Conservation (phyloP, 805 yeast species). For the Dipodascus albidus region DNA sequence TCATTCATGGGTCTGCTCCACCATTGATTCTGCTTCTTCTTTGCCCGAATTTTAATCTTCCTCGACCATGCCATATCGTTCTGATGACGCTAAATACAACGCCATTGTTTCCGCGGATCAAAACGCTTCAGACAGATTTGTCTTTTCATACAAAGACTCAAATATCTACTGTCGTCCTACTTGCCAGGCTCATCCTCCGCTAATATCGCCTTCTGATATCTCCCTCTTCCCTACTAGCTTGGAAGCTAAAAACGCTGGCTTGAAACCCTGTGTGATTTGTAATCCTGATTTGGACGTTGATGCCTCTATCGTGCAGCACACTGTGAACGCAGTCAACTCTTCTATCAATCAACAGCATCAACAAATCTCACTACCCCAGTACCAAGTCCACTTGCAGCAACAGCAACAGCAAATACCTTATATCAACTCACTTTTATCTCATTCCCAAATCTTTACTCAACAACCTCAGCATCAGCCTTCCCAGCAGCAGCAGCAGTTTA, state of each 20-base stretch:
- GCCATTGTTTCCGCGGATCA: not conserved
- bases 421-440: not conserved
- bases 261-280: conserved; percentile 41
- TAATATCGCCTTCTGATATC: not conserved
- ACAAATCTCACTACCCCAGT: not conserved
- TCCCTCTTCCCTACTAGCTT: conserved; percentile 14
- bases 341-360: conserved; percentile 43
- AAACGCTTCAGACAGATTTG: not conserved
- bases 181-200: not conserved
- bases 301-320: conserved; percentile 27
- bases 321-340: conserved; percentile 46
- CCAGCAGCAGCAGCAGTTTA: not conserved
- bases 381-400: not conserved
- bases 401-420: not conserved
- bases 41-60: no score
- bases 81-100: not conserved
- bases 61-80: not conserved
- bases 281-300: conserved; percentile 32
- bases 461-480: not conserved
- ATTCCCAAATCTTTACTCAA: not conserved
- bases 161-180: not conserved
- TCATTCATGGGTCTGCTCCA: no score
- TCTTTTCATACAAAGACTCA: not conserved
- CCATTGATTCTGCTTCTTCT: no score
- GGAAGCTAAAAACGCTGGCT: conserved; percentile 38